Conservation (phyloP, 2,329 filamentous ascomycete species). For the Neoarthrinium moseri region DNA sequence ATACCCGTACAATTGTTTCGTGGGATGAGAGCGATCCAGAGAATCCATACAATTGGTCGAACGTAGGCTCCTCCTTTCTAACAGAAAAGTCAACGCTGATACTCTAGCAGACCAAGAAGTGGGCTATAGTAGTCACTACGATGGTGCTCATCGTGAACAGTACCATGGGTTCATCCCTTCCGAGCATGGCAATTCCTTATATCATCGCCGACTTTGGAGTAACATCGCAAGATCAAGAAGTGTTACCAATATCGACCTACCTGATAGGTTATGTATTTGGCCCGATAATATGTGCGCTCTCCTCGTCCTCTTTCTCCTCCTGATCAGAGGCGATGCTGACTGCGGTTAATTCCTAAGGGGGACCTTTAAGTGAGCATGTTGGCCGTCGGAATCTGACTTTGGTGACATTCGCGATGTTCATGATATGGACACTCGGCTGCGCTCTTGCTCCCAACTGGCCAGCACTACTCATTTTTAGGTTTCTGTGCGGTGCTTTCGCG, state of each 20-base stretch:
- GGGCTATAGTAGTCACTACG: slow-evolving; percentile 50
- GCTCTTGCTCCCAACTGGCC: slow-evolving; percentile 53
- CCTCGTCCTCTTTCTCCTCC: background rate
- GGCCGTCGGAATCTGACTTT: slow-evolving; percentile 51
- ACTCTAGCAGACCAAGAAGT: slow-evolving; percentile 49
- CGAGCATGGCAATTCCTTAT: slow-evolving; percentile 59
- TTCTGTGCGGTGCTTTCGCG: slow-evolving; percentile 52
- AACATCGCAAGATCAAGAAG: slow-evolving; percentile 40
- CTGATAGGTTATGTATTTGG: slow-evolving; percentile 64
- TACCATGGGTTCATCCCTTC: slow-evolving; percentile 64
- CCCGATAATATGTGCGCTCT: slow-evolving; percentile 23
- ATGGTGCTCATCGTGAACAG: slow-evolving; percentile 65
- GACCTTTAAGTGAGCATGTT: slow-evolving; percentile 64
- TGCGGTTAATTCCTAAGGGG: slow-evolving; percentile 51
- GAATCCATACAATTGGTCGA: slow-evolving; percentile 53
- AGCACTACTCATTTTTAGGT: slow-evolving; percentile 53
- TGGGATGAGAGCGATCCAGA: slow-evolving; percentile 49
- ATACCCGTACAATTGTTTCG: slow-evolving; percentile 34
- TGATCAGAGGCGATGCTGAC: background rate
- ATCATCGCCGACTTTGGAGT: slow-evolving; percentile 59
- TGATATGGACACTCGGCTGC: slow-evolving; percentile 53
- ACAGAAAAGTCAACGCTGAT: background rate
- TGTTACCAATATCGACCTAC: slow-evolving; percentile 62
- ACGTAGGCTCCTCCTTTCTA: slow-evolving; percentile 22
- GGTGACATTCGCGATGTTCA: slow-evolving; percentile 46